phyloP scores from a whole-genome alignment of 2,329 filamentous ascomycete genomes.

The Colletotrichum somersetense region DNA sequence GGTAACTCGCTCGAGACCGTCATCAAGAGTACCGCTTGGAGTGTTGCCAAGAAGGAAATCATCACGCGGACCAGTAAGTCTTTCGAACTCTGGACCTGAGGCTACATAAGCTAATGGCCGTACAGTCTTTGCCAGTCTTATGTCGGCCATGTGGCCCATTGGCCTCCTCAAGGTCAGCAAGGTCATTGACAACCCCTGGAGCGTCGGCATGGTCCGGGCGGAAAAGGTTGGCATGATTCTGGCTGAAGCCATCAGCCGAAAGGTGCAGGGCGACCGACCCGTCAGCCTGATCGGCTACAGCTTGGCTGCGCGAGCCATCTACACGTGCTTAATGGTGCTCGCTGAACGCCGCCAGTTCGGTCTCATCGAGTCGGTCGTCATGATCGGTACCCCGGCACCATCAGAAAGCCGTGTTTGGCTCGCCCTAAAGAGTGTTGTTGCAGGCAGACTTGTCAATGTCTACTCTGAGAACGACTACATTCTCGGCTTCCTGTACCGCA shows the following conservation, averaged over 20 bases:
- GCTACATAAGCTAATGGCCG: constrained; percentile 1
- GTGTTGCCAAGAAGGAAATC: constrained; percentile 69
- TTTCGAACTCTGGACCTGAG: not conserved
- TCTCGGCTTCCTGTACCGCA: constrained; percentile 88
- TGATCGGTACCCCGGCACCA: constrained; percentile 87
- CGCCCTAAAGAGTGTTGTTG: constrained; percentile 81
- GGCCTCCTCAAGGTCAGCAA: constrained; percentile 76
- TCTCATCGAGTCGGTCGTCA: constrained; percentile 84
- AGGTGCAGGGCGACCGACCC: constrained; percentile 84
- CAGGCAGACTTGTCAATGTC: constrained; percentile 89
- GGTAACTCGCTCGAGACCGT: constrained; percentile 83
- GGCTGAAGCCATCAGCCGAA: constrained; percentile 85
- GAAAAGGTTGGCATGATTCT: constrained; percentile 80
- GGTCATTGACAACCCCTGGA: constrained; percentile 86
- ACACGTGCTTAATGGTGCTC: constrained; percentile 82
- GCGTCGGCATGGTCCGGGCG: constrained; percentile 78
- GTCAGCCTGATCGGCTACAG: constrained; percentile 87
- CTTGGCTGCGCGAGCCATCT: constrained; percentile 85
- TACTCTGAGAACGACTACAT: constrained; percentile 90
- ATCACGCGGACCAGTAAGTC: constrained; percentile 60
- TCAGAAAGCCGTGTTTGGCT: constrained; percentile 81
- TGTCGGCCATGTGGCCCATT: constrained; percentile 71
- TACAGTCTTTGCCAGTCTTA: constrained; percentile 67
- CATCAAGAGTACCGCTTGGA: constrained; percentile 85
- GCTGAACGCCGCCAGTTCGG: constrained; percentile 88